Base-by-base conservation (phyloP, 2,329 filamentous ascomycete genomes). In the Pleurostoma richardsiae region DNA sequence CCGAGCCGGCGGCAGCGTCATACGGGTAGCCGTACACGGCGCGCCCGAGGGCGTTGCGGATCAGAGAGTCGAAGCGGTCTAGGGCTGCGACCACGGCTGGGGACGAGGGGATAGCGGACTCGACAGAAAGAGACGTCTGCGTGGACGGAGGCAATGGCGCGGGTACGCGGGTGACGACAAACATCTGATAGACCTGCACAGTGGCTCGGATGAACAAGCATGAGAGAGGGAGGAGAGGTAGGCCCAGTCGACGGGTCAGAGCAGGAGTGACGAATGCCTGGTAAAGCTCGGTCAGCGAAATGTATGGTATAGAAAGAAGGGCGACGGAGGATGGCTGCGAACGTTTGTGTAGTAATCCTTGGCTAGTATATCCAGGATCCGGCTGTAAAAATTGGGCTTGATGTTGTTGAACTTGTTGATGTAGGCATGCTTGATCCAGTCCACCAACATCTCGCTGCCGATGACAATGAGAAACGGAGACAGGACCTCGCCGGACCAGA, bases 371-470 rank as follows among this genome's bases (percentile, higher is more conserved):
- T 99, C 95, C 11, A 97, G 78, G 61, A 94, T 96, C 28, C 90
- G 83, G 44, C 83, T 80, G 64, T 99, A 99, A 47, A 99, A 87
- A 5, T 80, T 82, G 3, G 94, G 94, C 53, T 94, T 92, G 55
- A 91, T 90, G 57, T 95, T 96, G 74, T 99, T 99, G 72, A 99
- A 99, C 63, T 99, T 99, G 62, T 85, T 91, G 63, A 99, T 95
- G 63, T 97, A 99, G 27, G 90, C 90, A 62, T 99, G 95, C 66
- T 99, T 99, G 64, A 96, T 80, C 80, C 88, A 91, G 67, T 99
- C 94, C 2, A 99, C 94, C 6, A 96, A 71, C 85, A 96, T 96
- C 68, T 99, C 94, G 52, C 90, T 96, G 2, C 91, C 92, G 5
- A 99, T 80, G 0, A 99, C 95, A 6, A 99, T 83, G 10, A 99